Base-by-base conservation (phyloP, 371 early-diverging fungal genomes). In the Mucor circinelloides region DNA sequence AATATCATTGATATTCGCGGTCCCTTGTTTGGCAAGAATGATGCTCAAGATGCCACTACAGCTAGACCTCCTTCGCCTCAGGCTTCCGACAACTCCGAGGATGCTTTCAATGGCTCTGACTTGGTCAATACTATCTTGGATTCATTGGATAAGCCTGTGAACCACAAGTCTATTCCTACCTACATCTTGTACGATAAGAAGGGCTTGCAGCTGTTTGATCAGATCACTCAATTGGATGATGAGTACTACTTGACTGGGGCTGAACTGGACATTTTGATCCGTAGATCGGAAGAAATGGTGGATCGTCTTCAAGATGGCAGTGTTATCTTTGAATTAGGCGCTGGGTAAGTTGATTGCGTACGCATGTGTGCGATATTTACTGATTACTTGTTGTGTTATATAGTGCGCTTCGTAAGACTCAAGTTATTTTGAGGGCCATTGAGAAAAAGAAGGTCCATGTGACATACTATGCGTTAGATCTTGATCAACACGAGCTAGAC, bases 401-500 rank as follows among this genome's bases (percentile, higher is more conserved):
- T 73, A 91, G 93, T 8, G 87, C 95, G 6, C 88, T 97, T 70
- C 89, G 95, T 58, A 97, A 97, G 75, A 95, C 96, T 5, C 85
- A 88, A 56, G 76, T 93, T 32, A 79, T 96, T 5, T 82, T 95
- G 7, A 79, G 91, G 15, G 90, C 93, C 1, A 85, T 96, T 7
- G 89, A 92, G 71, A 71, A 77, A 63, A 83, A 77, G 42, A 80
- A 82, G 52, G 81, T 81, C 30, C 84, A 83, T 25, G 83, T 94
- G 19, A 89, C 89, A 0, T 97, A 95, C 77, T 95, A 93, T 71
- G 96, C 97, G n/a, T 80, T 96, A n/a, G 97, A 97, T 70, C 87
- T 97, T 32, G 92, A 93, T 72, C 88, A 90, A 19, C 74, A 85
- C 21, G 93, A 94, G 36, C 79, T 97, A n/a, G 85, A 86, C 34